phyloP scores from a whole-genome alignment of 495 filamentous ascomycete species.

The Xylaria acuta region DNA sequence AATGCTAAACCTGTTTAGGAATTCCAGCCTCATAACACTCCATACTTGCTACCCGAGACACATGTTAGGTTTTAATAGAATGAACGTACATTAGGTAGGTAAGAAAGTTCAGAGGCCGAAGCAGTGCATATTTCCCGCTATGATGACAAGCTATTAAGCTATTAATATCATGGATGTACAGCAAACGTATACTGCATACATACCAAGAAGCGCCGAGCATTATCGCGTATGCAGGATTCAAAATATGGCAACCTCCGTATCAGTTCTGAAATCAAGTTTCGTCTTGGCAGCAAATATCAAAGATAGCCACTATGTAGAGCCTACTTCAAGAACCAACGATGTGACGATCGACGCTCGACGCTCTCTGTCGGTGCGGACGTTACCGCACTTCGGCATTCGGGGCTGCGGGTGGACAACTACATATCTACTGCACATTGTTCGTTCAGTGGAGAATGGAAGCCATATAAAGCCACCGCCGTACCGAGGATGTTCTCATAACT shows the following conservation, averaged over 20 bases:
- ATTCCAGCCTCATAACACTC: neutral
- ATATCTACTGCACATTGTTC: neutral
- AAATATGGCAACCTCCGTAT: neutral
- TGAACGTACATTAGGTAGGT: too few species aligned
- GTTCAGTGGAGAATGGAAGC: neutral
- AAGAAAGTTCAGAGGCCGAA: neutral
- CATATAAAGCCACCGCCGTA: neutral
- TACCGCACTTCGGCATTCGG: neutral
- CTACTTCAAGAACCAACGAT: neutral
- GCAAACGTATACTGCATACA: neutral
- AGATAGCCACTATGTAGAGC: neutral
- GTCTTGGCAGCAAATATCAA: neutral
- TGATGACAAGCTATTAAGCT: neutral
- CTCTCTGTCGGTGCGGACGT: neutral
- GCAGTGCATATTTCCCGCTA: neutral
- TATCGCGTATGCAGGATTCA: neutral
- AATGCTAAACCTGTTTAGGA: neutral
- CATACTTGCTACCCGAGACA: neutral
- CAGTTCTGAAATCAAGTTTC: neutral
- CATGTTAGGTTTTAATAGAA: neutral
- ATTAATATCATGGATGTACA: neutral
- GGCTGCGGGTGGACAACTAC: neutral
- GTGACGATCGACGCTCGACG: neutral
- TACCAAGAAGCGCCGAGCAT: slow-evolving; percentile 8
- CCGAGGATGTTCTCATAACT: neutral